Base-by-base conservation (phyloP, 176 grass and related monocot species). In the Aegilops sharonensis region DNA sequence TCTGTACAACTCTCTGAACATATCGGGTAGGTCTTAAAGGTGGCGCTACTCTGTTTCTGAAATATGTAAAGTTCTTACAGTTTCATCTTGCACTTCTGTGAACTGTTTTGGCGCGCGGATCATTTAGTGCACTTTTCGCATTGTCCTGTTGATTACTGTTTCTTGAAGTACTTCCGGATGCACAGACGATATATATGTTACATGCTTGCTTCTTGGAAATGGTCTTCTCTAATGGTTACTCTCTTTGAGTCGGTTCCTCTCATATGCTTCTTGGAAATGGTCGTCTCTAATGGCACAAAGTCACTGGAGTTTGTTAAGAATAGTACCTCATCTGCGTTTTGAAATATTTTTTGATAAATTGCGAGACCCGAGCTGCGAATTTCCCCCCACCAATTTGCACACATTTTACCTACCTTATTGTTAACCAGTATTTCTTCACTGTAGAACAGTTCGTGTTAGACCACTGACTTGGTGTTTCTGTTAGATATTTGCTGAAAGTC, bases 191-290 rank as follows among this genome's bases (percentile, higher is more conserved):
- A 29, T 69, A 63, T 17, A 21, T 64, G 29, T 60, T 40, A 15
- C 36, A 8, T 42, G 50, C 11, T 87, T 54, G 36, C 80, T 17
- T 91, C 62, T 47, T 85, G 29, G 68, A 68, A 73, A 87, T 72
- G 43, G 23, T 64, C 34, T 69, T 37, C 30, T 68, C 12, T 68
- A 54, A 14, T 21, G 68, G 40, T n/a, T 82, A 71, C 50, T 40
- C 43, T 52, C 62, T 69, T 62, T 81, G 3, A 56, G 70, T 40
- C 18, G 8, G 39, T 14, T 37, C 17, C n/a, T 68, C n/a, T 21
- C 25, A 25, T 20, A 21, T 88, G 76, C 85, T 24, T 61, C 69
- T 52, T 31, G 77, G 77, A 48, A 48, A 48, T 48, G 45, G 45
- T 14, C 45, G 45, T 48, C 12, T 72, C 64, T 62, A 43, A 9